Conservation (phyloP, 192 early-diverging fungal species). For the Cetraspora pellucida region DNA sequence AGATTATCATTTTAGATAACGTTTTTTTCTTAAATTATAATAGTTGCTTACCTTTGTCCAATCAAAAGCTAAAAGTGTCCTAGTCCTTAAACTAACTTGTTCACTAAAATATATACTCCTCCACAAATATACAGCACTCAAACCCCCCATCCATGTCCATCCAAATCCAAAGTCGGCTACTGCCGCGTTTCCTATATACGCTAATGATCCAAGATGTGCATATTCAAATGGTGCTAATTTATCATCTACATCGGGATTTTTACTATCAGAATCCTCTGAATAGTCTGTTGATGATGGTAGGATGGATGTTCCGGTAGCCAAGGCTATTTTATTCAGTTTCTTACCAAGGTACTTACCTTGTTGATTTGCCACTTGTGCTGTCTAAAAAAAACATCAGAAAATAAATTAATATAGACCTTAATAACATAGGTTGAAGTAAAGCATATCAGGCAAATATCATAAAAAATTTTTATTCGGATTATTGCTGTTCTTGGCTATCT, state of each 20-base stretch:
- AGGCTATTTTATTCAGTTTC: conserved; percentile 45
- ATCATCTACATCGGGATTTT: conserved; percentile 15
- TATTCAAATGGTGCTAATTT: conserved; percentile 59
- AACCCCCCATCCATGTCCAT: conserved; percentile 52
- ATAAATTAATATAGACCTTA: conserved; percentile 6
- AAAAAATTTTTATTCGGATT: no score
- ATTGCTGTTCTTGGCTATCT: no score
- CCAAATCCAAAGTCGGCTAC: conserved; percentile 55
- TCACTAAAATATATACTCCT: conserved; percentile 60
- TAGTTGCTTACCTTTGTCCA: conserved; percentile 43
- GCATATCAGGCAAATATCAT: no score
- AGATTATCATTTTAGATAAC: not conserved
- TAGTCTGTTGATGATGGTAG: not conserved
- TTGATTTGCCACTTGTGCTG: conserved; percentile 60
- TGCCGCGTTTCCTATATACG: conserved; percentile 67
- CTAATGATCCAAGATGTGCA: conserved; percentile 65
- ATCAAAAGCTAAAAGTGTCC: conserved; percentile 43
- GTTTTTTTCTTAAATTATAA: not conserved
- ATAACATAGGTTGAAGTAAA: no score
- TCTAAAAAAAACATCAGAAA: conserved; percentile 39
- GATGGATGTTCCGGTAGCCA: not conserved
- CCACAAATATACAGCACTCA: conserved; percentile 60
- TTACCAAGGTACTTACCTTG: conserved; percentile 55
- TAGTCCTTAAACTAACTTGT: conserved; percentile 50
- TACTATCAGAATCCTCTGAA: not conserved